Conservation (phyloP, 495 filamentous ascomycete genomes). For the Aspergillus sclerotioniger region DNA sequence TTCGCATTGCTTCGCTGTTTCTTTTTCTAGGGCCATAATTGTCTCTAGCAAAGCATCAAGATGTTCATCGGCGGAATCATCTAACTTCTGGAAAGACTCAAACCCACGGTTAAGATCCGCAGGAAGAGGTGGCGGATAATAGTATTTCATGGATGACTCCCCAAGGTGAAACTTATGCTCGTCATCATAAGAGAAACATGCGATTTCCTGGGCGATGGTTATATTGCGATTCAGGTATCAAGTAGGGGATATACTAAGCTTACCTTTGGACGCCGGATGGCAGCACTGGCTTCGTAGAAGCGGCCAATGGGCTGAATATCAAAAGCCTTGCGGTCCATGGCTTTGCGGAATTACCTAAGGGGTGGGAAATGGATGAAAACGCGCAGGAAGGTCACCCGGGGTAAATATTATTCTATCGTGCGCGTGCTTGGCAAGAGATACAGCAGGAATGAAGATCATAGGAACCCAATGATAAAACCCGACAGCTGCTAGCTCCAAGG, state of each 20-base stretch:
- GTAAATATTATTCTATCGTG: background rate
- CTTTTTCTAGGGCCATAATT: slow-evolving; percentile 68
- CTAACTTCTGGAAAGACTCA: slow-evolving; percentile 77
- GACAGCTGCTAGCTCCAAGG: no score
- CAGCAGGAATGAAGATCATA: background rate
- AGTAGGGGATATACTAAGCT: slow-evolving; percentile 14
- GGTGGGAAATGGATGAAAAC: background rate
- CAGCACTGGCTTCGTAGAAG: slow-evolving; percentile 58
- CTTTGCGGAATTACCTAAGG: background rate
- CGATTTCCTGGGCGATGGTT: slow-evolving; percentile 63
- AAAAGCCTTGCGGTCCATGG: slow-evolving; percentile 46
- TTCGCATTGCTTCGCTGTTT: slow-evolving; percentile 61
- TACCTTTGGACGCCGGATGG: slow-evolving; percentile 69
- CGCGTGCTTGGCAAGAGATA: background rate
- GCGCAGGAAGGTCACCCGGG: background rate
- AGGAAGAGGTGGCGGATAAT: slow-evolving; percentile 73
- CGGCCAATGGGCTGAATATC: slow-evolving; percentile 61
- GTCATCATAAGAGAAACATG: slow-evolving; percentile 87
- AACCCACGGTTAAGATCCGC: slow-evolving; percentile 75
- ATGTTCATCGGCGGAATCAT: slow-evolving; percentile 82
- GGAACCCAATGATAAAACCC: background rate
- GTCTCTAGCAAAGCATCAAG: slow-evolving; percentile 79
- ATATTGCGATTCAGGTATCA: background rate
- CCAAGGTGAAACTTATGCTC: slow-evolving; percentile 73
- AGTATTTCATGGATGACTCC: slow-evolving; percentile 77